Percentiles rank a stretch among this genome's conserved stretches.
Evolutionary conservation across 2,329 filamentous ascomycete species (phyloP).

Genomic region (Diaporthe eres): DNA sequence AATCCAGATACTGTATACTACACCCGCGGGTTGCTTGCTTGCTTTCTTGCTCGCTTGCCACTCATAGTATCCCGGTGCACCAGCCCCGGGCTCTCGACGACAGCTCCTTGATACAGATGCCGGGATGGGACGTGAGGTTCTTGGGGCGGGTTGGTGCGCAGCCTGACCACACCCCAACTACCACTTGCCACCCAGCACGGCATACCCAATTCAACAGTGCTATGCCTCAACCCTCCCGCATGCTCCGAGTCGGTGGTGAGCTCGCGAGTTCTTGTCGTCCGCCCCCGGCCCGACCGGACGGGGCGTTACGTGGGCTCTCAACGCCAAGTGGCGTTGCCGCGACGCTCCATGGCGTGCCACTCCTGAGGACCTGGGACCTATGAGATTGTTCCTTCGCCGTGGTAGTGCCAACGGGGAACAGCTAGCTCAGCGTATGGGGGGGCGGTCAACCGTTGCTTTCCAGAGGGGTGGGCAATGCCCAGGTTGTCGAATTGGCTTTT

Average conservation of each 20-base stretch:
- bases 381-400: background rate
- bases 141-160: background rate
- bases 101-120: background rate
- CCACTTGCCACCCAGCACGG: background rate
- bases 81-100: background rate
- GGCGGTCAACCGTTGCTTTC: conserved; percentile 5
- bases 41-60: background rate
- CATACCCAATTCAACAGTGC: background rate
- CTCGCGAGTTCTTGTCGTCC: background rate
- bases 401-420: background rate
- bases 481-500: background rate
- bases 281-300: background rate
- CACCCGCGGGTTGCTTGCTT: background rate
- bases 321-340: background rate
- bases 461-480: background rate
- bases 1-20: background rate
- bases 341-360: conserved; percentile 15
- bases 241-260: background rate
- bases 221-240: background rate
- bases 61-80: background rate
- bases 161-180: background rate
- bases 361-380: background rate
- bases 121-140: background rate
- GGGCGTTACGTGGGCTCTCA: background rate
- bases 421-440: background rate